These are phyloP conservation scores for Rubia yunnanensis DNA, from an alignment of 257 asterid genomes.

Conservation along the genomic window DNA sequence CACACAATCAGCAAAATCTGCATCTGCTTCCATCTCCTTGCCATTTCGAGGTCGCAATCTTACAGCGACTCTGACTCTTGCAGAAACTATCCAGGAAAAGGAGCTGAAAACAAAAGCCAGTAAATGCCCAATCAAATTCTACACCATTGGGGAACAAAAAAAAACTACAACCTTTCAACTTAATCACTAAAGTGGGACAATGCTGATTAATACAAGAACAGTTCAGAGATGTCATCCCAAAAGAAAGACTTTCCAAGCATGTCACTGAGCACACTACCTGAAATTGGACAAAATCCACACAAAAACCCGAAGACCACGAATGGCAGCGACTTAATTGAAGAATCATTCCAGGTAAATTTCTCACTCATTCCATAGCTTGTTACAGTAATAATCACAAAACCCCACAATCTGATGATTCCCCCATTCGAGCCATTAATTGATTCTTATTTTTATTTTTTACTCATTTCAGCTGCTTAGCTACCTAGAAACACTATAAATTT, in stretches of 20 bases:
- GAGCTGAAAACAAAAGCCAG: not conserved
- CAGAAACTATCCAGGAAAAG: slow-evolving; percentile 52
- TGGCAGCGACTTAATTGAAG: too few relatives aligned
- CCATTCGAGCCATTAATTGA: not conserved
- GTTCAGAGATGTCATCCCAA: not conserved
- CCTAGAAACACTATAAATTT: not conserved
- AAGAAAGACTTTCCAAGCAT: not conserved
- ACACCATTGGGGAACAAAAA: not conserved
- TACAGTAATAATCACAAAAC: not conserved
- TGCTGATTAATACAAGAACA: not conserved
- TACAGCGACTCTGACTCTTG: slow-evolving; percentile 96
- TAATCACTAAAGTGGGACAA: not conserved
- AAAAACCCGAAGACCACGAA: too few relatives aligned
- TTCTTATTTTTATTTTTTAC: too few relatives aligned
- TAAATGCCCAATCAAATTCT: not conserved
- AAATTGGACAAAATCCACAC: not conserved
- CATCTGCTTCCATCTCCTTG: slow-evolving; percentile 90
- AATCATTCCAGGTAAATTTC: not conserved
- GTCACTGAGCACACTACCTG: not conserved
- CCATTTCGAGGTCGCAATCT: slow-evolving; percentile 90
- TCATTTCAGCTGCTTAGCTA: not conserved
- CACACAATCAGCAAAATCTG: slow-evolving; percentile 99
- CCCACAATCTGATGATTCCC: not conserved
- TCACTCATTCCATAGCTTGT: not conserved
- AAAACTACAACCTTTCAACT: not conserved